Evolutionary conservation across 2,329 filamentous ascomycete species (phyloP).

Genomic region (Emmonsiellopsis sp.): DNA sequence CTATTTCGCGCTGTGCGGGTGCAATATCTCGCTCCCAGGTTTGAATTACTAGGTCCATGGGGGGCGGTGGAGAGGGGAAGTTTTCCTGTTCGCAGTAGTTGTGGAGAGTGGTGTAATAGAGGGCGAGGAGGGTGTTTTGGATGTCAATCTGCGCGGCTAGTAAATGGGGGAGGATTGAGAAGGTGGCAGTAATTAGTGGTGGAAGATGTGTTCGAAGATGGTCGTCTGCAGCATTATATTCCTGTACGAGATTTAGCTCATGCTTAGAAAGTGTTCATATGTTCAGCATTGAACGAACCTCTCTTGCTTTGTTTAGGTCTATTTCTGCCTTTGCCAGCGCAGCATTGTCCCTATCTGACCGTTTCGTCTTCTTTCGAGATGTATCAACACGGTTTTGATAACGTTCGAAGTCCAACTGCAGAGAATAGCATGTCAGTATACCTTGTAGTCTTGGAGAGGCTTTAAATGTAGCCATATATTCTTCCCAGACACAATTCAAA

Average conservation of each 20-base stretch:
- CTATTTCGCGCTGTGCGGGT: conserved; percentile 56
- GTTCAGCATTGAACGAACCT: conserved; percentile 38
- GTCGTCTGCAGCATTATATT: conserved; percentile 67
- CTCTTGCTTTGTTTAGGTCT: conserved; percentile 57
- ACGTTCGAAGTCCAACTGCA: conserved; percentile 66
- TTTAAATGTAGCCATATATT: too few species aligned
- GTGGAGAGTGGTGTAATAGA: conserved; percentile 70
- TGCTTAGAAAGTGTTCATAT: background rate
- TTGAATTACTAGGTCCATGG: conserved; percentile 61
- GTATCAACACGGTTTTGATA: conserved; percentile 63
- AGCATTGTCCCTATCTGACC: conserved; percentile 64
- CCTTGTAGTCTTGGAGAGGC: background rate
- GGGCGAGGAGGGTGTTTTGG: conserved; percentile 66
- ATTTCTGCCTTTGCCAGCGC: conserved; percentile 61
- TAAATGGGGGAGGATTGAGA: conserved; percentile 65
- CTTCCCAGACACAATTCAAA: background rate
- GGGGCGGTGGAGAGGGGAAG: conserved; percentile 63
- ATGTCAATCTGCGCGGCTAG: conserved; percentile 63
- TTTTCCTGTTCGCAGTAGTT: conserved; percentile 60
- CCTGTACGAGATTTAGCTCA: conserved; percentile 34
- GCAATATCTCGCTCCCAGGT: conserved; percentile 57
- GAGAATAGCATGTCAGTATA: background rate
- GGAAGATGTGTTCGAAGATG: conserved; percentile 65
- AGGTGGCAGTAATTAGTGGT: conserved; percentile 59
- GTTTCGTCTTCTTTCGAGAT: conserved; percentile 59